Conservation (phyloP, 148 eudicot genomes). For the Fagopyrum tataricum region DNA sequence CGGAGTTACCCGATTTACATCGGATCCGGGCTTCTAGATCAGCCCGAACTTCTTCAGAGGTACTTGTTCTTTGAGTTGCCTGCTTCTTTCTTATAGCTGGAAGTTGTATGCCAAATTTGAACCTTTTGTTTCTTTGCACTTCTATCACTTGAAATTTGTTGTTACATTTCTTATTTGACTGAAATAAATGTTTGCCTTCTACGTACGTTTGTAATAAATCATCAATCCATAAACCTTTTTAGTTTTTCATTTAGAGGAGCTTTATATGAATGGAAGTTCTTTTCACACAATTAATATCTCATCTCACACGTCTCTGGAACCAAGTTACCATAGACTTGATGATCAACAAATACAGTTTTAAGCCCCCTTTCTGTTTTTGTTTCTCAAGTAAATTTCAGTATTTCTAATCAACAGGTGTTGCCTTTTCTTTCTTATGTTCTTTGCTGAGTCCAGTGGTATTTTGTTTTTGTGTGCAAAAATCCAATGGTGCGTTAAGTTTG, state of each 20-base stretch:
- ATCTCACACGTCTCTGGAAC: background rate
- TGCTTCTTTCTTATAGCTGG: background rate
- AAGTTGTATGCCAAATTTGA: background rate
- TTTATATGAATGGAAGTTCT: background rate
- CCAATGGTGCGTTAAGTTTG: background rate
- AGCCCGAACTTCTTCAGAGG: constrained; percentile 86
- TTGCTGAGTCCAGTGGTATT: background rate
- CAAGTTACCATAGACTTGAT: background rate
- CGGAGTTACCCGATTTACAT: constrained; percentile 97
- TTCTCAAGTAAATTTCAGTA: background rate
- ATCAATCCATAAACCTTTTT: background rate
- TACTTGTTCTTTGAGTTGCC: constrained; percentile 13
- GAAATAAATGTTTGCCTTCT: background rate
- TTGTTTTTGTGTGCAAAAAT: too few relatives aligned
- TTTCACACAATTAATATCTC: background rate
- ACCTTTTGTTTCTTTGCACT: background rate
- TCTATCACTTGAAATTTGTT: background rate
- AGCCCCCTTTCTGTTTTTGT: background rate
- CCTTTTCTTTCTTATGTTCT: background rate
- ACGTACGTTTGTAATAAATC: background rate
- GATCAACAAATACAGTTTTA: background rate
- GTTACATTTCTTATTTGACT: background rate
- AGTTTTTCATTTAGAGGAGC: background rate
- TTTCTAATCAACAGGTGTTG: background rate
- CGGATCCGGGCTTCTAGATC: constrained; percentile 76